These are phyloP conservation scores for Achaetomiella virescens DNA, from an alignment of 495 filamentous ascomycete genomes.

Conservation along the genomic window DNA sequence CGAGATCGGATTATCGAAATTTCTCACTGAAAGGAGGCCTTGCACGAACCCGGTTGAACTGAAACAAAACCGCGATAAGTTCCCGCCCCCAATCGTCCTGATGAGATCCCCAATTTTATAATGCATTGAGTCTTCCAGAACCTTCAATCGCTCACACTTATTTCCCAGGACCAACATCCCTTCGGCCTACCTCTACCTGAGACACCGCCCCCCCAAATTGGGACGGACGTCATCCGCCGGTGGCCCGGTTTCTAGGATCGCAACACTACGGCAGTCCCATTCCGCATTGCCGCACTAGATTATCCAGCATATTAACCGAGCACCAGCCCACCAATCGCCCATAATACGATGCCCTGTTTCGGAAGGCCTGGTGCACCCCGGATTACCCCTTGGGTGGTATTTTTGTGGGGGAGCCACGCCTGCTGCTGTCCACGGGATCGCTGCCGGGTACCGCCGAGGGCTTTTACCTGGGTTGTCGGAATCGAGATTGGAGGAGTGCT, in stretches of 20 bases:
- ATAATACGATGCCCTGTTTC: conserved; percentile 8
- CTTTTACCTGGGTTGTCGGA: neutral
- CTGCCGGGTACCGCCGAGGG: conserved; percentile 8
- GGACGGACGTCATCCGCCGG: conserved; percentile 17
- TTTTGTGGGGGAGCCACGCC: conserved; percentile 9
- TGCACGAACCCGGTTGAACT: neutral
- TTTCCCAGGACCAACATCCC: neutral
- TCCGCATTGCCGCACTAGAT: conserved; percentile 19
- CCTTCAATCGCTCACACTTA: no score
- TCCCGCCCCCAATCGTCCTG: no score
- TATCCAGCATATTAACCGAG: conserved; percentile 18
- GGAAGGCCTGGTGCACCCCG: conserved; percentile 11
- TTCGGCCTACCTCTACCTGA: neutral
- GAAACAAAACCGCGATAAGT: no score
- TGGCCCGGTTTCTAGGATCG: conserved; percentile 17
- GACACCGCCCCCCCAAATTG: conserved; percentile 3
- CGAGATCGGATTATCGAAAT: neutral
- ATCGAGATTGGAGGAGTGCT: conserved; percentile 14
- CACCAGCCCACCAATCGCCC: conserved; percentile 14
- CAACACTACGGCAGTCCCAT: conserved; percentile 15
- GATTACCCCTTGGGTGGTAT: conserved; percentile 17
- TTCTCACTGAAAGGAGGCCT: neutral
- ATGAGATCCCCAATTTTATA: no score
- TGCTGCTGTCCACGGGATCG: conserved; percentile 15
- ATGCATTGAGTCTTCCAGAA: no score